Conservation (phyloP, 1,139 yeast genomes). For the Nakaseomyces sp. region DNA sequence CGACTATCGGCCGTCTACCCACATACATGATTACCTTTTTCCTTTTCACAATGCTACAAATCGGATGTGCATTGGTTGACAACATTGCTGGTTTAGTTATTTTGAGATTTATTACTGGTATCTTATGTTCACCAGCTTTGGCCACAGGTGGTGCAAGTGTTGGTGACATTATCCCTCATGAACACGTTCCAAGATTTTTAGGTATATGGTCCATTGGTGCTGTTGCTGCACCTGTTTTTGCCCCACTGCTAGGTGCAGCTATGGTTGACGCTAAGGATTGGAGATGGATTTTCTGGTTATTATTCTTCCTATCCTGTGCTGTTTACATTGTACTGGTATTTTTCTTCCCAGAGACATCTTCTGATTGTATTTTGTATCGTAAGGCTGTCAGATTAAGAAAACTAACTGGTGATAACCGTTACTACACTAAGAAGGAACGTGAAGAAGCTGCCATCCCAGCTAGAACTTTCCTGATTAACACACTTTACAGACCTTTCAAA, state of each 20-base stretch:
- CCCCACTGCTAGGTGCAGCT: constrained; percentile 52
- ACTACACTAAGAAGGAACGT: constrained; percentile 25
- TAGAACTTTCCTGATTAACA: constrained; percentile 33
- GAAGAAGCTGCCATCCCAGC: background rate
- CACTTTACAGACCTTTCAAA: constrained; percentile 44
- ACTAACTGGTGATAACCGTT: constrained; percentile 38
- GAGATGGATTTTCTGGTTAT: constrained; percentile 43
- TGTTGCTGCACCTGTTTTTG: constrained; percentile 54
- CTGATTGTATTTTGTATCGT: constrained; percentile 38
- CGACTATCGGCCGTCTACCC: constrained; percentile 45
- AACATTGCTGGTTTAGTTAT: constrained; percentile 47
- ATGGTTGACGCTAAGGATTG: constrained; percentile 39
- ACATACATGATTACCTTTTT: constrained; percentile 47
- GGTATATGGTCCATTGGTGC: constrained; percentile 46
- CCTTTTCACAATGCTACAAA: constrained; percentile 47
- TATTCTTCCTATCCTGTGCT: constrained; percentile 36
- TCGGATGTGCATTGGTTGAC: constrained; percentile 50
- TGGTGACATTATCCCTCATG: constrained; percentile 43
- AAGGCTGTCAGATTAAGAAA: constrained; percentile 42
- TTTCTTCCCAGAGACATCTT: constrained; percentile 46
- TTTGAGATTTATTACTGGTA: constrained; percentile 45
- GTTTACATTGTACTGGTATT: constrained; percentile 32
- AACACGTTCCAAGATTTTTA: constrained; percentile 35
- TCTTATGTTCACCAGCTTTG: constrained; percentile 48
- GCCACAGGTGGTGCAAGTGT: constrained; percentile 54